Evolutionary conservation across 1,284 basidiomycete genomes (phyloP).

Genomic region (Ceratorhiza oryzae-sativae): DNA sequence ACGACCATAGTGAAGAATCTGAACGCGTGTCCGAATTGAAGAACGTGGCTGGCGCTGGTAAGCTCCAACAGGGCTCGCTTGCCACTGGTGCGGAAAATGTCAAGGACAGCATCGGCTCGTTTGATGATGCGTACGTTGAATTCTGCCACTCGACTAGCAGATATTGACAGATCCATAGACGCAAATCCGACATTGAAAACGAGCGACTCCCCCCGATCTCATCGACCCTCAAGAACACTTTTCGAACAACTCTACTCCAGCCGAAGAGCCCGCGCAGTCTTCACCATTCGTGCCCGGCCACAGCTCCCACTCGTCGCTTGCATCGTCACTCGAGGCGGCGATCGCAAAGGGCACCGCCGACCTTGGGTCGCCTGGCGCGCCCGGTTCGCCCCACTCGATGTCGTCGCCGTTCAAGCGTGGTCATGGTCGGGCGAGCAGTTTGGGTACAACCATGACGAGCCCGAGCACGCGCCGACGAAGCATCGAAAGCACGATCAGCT

Average conservation of each 20-base stretch:
- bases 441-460: conserved; percentile 96
- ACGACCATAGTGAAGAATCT: conserved; percentile 84
- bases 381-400: conserved; percentile 50
- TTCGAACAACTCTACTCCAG: conserved; percentile 57
- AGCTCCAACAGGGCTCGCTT: conserved; percentile 85
- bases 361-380: conserved; percentile 46
- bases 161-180: conserved; percentile 56
- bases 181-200: conserved; percentile 99
- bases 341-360: conserved; percentile 52
- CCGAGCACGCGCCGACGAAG: conserved; percentile 92
- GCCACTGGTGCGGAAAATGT: conserved; percentile 94
- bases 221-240: conserved; percentile 82
- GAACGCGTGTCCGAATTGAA: conserved; percentile 98
- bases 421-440: conserved; percentile 84
- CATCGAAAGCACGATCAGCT: conserved; percentile 93
- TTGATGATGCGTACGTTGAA: conserved; percentile 88
- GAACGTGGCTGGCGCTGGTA: conserved; percentile 79
- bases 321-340: conserved; percentile 60
- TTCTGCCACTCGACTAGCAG: background rate
- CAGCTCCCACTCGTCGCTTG: conserved; percentile 60
- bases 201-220: conserved; percentile 93
- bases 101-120: conserved; percentile 92
- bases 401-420: conserved; percentile 62
- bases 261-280: conserved; percentile 34
- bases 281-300: conserved; percentile 48